Evolutionary conservation across 1,139 yeast genomes (phyloP), one percentile per base, ranked within the genome.

Genomic region (Kluyveromyces sp.): DNA sequence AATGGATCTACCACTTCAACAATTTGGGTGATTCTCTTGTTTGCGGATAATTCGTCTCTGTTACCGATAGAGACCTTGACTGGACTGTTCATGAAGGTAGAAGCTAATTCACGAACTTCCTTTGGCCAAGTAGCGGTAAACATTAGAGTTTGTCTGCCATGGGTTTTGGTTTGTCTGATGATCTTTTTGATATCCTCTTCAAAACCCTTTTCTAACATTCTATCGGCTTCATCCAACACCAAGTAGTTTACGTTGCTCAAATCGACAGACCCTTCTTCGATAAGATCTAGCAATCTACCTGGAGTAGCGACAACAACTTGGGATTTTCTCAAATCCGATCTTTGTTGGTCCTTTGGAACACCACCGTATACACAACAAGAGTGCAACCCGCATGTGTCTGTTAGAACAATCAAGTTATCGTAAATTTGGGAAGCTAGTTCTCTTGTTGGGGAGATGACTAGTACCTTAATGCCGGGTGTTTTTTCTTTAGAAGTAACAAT

Each of bases 51-150:
- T 69, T 92, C 97, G 64, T 92, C 97, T 53, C 95, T 79, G 67
- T 92, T 85, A 57, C 98, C 98, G 62, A 92, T 85, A 41, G 94
- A 83, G 45, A 92, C 87, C 67, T 88, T 89, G 46, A 88, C 88
- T 4, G 97, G 95, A 31, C 71, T 65, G 25, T 71, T 75, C 95
- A 92, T 87, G 66, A 85, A 92, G n/a, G 84, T 77, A 34, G 79
- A 66, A 10, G 98, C 98, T 53, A 92, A 75, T 53, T 89, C 95
- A 62, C 97, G 82, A 41, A 92, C 97, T 70, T 90, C 96, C 65
- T 87, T 83, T 54, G 98, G 98, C 95, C 95, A 92, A 45, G 98
- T 92, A 56, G 98, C 98, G 42, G 96, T 87, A 72, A 92, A 92
- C 96, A 92, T 88, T 63, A 92, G 76, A 25, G 98, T 92, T 74